A percentile compares a stretch with the other conserved stretches of the same genome.
Conservation (phyloP, 108 stramenopile genomes). For the Licmophora abbreviata region DNA sequence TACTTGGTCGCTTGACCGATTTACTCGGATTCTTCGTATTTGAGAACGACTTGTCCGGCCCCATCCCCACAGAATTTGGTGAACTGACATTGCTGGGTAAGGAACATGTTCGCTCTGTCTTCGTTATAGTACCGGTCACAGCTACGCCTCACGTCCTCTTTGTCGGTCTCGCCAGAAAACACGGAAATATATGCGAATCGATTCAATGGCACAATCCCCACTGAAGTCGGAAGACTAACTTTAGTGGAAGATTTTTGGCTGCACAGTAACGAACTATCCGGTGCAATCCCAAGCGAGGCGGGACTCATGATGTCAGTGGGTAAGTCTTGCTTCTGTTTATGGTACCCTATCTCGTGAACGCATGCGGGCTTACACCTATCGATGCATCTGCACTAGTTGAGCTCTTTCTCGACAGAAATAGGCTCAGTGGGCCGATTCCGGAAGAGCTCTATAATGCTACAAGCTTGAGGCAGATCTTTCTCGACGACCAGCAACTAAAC, state of each 20-base stretch:
- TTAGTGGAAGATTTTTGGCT: constrained; percentile 4
- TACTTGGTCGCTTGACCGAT: neutral
- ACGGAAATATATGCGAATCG: too few relatives aligned
- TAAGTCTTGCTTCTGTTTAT: too few relatives aligned
- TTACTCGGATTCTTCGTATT: neutral
- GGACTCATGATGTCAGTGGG: too few relatives aligned
- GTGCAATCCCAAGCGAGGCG: constrained; percentile 18
- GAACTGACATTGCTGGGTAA: constrained; percentile 8
- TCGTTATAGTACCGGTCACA: too few relatives aligned
- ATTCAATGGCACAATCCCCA: constrained; percentile 15
- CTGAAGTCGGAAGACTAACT: constrained; percentile 5
- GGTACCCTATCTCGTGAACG: too few relatives aligned
- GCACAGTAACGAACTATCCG: constrained; percentile 5
- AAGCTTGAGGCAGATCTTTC: too few relatives aligned
- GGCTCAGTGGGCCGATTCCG: neutral
- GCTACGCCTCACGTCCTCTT: too few relatives aligned
- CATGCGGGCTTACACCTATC: too few relatives aligned
- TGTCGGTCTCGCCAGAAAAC: too few relatives aligned
- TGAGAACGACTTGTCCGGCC: constrained; percentile 29
- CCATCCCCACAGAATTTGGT: constrained; percentile 20
- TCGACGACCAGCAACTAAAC: constrained; percentile 44
- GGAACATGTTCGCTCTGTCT: too few relatives aligned
- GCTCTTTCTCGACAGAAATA: neutral
- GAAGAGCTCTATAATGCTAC: neutral
- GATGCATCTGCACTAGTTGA: neutral